These are phyloP conservation scores for Rhodotorula babjevae DNA, from an alignment of 768 basidiomycete genomes.

Conservation along the genomic window DNA sequence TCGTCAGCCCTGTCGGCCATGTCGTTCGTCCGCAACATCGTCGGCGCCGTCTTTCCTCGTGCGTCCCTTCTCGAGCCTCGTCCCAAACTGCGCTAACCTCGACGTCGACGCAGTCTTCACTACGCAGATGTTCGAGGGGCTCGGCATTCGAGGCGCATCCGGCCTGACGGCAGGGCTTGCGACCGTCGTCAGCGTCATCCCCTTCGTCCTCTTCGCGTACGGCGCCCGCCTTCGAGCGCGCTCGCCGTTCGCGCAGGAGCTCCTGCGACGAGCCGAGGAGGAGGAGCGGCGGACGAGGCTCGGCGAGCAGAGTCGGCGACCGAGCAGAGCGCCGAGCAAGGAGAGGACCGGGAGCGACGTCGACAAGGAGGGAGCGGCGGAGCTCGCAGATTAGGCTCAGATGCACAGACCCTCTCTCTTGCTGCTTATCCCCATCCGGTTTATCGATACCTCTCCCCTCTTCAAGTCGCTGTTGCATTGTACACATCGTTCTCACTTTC, in stretches of 20 bases:
- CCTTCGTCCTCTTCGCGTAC: conserved; percentile 33
- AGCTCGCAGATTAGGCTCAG: background rate
- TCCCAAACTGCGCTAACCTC: background rate
- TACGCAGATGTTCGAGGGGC: conserved; percentile 54
- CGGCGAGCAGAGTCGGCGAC: background rate
- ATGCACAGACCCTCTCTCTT: background rate
- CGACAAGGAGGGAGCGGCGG: background rate
- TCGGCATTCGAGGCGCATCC: conserved; percentile 59
- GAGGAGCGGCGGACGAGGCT: background rate
- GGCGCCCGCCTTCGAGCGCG: conserved; percentile 18
- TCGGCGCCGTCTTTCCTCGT: conserved; percentile 54
- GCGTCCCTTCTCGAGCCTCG: background rate
- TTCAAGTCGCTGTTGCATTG: too few relatives aligned
- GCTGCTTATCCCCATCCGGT: background rate
- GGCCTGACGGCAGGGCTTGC: conserved; percentile 31
- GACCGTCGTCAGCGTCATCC: conserved; percentile 21
- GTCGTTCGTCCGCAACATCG: conserved; percentile 46
- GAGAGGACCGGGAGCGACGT: background rate
- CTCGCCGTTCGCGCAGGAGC: conserved; percentile 23
- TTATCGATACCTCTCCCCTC: background rate
- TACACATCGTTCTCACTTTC: too few relatives aligned
- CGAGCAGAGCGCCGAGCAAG: background rate
- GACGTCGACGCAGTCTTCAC: conserved; percentile 55
- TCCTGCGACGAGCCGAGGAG: conserved; percentile 14
- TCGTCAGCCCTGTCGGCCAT: conserved; percentile 40